Base-by-base conservation (phyloP, 345 rosid species). In the Camelina sativa region DNA sequence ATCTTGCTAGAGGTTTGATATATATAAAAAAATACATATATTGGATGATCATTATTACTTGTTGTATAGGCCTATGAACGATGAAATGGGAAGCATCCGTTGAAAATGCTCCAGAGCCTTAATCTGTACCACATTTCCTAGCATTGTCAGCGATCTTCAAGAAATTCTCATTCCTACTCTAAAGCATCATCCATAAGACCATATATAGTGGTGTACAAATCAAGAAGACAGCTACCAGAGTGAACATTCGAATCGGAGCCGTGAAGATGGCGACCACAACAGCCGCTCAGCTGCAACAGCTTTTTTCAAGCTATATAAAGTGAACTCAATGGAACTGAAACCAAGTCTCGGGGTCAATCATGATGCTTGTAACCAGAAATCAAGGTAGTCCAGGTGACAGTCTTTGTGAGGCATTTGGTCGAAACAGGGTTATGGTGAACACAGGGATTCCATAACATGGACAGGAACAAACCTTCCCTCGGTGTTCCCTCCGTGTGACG, bases 71-170 rank as follows among this genome's bases (percentile, higher is more conserved):
- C 15, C 7, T 19, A 5, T 43, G 13, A 43, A 13, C 0, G n/a
- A 43, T 13, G 63, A 81, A 87, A 69, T 82, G 83, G 6, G 85
- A 64, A 86, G 82, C 87, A 86, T 89, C 51, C 37, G 56, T 47
- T 47, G 74, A 38, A 84, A 83, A 48, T 79, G 73, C 56, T n/a
- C 37, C 55, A 32, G 80, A 72, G 87, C 86, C 15, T 75, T 40
- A 25, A 46, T 84, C 91, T 12, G 82, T 78, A 15, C 82, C 82
- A 15, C 85, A 79, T 47, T 80, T 81, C 82, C 87, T 82, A 43
- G 89, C 85, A 66, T 85, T 65, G 3, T 85, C 89, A 51, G 85
- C 88, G 34, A 86, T 86, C 79, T 86, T 88, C 89, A 86, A 64
- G 91, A 86, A 43, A 1, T 43, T 41, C 46, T 11, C 46, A 41